phyloP scores from a whole-genome alignment of 2,329 filamentous ascomycete species.

The Lachnellula hyalina region DNA sequence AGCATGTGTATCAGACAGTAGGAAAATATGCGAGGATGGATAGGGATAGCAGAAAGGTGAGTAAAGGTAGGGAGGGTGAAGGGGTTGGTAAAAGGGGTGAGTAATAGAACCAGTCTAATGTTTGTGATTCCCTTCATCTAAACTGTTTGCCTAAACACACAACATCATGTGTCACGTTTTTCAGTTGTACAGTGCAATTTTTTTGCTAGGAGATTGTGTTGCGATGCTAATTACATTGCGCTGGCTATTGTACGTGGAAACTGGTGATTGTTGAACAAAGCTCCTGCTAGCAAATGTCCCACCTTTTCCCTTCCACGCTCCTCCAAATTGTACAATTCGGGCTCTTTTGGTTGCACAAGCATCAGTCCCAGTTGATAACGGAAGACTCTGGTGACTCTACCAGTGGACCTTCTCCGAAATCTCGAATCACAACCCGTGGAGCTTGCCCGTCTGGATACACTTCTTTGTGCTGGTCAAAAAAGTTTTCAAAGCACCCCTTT shows the following conservation, averaged over 20 bases:
- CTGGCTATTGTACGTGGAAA: not conserved
- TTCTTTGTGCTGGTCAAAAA: not conserved
- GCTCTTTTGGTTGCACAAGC: not conserved
- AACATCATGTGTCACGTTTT: too few species aligned
- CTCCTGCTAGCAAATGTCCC: not conserved
- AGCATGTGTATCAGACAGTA: not conserved
- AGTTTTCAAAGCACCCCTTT: not conserved
- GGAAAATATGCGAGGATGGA: not conserved
- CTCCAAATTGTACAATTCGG: not conserved
- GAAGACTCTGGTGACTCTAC: not conserved
- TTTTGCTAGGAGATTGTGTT: too few species aligned
- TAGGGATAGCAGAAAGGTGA: not conserved
- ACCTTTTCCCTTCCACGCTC: not conserved
- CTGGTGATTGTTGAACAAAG: not conserved
- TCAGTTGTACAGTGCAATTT: too few species aligned
- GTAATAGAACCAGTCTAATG: too few species aligned
- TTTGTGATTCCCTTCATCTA: too few species aligned
- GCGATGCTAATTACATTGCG: not conserved
- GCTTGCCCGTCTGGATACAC: not conserved
- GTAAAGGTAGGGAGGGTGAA: not conserved
- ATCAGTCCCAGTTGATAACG: not conserved
- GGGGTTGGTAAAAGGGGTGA: not conserved
- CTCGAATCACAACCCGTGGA: not conserved
- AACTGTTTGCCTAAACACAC: too few species aligned
- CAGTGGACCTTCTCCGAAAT: not conserved